Conservation (phyloP, 805 yeast species). For the Dipodascopsis uninucleata region DNA sequence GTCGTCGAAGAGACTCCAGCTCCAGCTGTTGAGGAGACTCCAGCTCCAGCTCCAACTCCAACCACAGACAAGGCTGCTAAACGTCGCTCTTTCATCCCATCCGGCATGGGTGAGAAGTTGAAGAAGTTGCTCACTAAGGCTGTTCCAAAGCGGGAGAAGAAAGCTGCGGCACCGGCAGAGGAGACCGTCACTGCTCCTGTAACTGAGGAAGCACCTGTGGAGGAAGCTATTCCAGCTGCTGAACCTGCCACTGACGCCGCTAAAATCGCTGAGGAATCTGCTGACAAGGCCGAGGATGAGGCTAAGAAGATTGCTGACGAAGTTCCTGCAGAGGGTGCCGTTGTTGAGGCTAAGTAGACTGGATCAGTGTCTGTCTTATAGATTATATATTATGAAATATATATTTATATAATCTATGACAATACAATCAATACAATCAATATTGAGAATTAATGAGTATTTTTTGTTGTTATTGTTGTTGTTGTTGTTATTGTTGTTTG, state of each 20-base stretch:
- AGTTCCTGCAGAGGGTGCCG: neutral
- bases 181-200: conserved; percentile 6
- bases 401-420: no score
- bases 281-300: neutral
- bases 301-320: neutral
- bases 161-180: neutral
- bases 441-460: neutral
- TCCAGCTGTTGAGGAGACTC: conserved; percentile 1
- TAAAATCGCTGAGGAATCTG: conserved; percentile 11
- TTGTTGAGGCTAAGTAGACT: neutral
- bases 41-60: conserved; percentile 9
- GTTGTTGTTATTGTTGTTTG: neutral
- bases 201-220: conserved; percentile 3
- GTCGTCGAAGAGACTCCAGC: conserved; percentile 3
- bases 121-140: conserved; percentile 22
- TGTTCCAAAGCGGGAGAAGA: conserved; percentile 10
- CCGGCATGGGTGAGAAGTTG: conserved; percentile 23
- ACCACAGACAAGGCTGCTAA: conserved; percentile 10
- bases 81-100: conserved; percentile 22
- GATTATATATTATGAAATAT: no score
- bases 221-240: conserved; percentile 2
- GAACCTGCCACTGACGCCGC: conserved; percentile 15
- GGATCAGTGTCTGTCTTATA: neutral
- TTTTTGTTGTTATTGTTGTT: neutral
- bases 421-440: no score